Base-by-base conservation (phyloP, 1,139 yeast genomes). In the Sugiyamaella novakii region DNA sequence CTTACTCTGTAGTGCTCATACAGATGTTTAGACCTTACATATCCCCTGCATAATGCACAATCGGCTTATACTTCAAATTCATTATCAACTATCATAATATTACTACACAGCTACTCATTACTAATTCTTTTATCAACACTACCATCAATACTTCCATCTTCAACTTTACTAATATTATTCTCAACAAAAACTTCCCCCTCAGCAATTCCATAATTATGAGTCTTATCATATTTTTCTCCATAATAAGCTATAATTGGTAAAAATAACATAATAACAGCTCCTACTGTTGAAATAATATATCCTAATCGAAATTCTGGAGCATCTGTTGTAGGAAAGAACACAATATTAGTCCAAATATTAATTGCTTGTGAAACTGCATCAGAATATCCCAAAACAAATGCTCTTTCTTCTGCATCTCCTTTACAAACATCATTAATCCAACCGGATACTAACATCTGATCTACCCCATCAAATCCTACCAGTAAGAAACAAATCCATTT, bases 401-500 rank as follows among this genome's bases (percentile, higher is more conserved):
- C 74, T 31, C 75, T 59, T 52, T 70, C 74, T 49, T 69, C 71
- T 7, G 70, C 66, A 54, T 70, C 72, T 43, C 66, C 63, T 36
- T 72, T 59, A 41, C 69, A 60, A 5, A 62, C 60, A 29, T 70
- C 63, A 42, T 67, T 70, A 51, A 69, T 66, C 67, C 72, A 69
- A 5, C 72, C 74, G 2, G 73, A 69, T 3, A 70, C 65, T 40
- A 69, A 63, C 7, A 72, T 62, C 51, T 70, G 74, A 54, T 67
- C 62, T 24, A 67, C 68, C 35, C 59, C 50, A 41, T 68, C 73
- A 14, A 69, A 59, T 29, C 70, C 70, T 43, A 69, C 63, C 12
- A 67, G 54, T 64, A 74, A 66, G 58, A 72, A 77, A 1, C 78
- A 80, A 56, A 74, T 74, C 73, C 78, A 73, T 49, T 73, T 72